phyloP scores from a whole-genome alignment of 371 early-diverging fungal species.

The Haplosporangium sp. region DNA sequence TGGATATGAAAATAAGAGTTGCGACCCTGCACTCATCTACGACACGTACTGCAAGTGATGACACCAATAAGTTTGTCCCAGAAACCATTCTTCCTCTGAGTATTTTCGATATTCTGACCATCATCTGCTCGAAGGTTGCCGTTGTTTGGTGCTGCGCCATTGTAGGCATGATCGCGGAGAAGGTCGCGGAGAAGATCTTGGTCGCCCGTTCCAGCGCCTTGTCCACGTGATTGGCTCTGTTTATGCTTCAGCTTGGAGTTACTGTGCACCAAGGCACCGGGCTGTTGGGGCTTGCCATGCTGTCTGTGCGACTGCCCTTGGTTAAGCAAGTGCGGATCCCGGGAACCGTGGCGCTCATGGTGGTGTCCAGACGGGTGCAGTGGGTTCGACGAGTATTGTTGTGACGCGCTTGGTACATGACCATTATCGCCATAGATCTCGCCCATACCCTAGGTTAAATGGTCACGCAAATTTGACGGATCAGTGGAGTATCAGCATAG shows the following conservation, averaged over 20 bases:
- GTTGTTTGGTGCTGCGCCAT: constrained; percentile 46
- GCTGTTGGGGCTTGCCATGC: constrained; percentile 35
- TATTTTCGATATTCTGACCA: constrained; percentile 44
- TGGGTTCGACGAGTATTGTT: constrained; percentile 53
- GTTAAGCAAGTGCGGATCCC: constrained; percentile 32
- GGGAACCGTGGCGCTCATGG: constrained; percentile 30
- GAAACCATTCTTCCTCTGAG: constrained; percentile 54
- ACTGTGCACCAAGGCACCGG: constrained; percentile 40
- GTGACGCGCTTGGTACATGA: constrained; percentile 36
- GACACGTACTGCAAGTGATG: constrained; percentile 58
- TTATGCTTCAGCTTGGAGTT: constrained; percentile 52
- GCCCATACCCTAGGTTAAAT: constrained; percentile 16
- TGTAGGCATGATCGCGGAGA: constrained; percentile 50
- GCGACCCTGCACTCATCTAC: constrained; percentile 21
- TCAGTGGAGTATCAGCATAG: too few species aligned
- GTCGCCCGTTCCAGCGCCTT: constrained; percentile 18
- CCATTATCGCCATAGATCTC: constrained; percentile 39
- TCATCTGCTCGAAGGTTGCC: constrained; percentile 45
- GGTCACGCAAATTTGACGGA: neutral
- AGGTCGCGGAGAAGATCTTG: constrained; percentile 55
- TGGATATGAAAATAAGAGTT: neutral
- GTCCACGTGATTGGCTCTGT: constrained; percentile 35
- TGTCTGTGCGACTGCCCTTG: constrained; percentile 35
- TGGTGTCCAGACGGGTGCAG: constrained; percentile 51
- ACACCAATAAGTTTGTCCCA: constrained; percentile 58